phyloP scores from a whole-genome alignment of 768 basidiomycete genomes.

The Hericium coralloides region DNA sequence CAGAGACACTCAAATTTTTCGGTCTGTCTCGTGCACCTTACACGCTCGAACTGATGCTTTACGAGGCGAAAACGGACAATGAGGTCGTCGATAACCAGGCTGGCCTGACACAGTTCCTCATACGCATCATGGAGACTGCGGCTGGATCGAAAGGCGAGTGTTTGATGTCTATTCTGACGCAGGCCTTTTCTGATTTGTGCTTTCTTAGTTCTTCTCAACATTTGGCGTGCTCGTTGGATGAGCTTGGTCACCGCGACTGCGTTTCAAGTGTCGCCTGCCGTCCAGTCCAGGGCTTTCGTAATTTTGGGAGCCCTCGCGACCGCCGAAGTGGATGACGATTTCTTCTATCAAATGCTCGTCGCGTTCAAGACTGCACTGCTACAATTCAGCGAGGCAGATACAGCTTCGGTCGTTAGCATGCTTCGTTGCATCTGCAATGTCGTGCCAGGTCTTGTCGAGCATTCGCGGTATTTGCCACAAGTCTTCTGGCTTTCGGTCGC shows the following conservation, averaged over 20 bases:
- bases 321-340: slow-evolving; percentile 85
- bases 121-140: slow-evolving; percentile 52
- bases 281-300: slow-evolving; percentile 84
- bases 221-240: slow-evolving; percentile 94
- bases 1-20: slow-evolving; percentile 58
- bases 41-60: slow-evolving; percentile 58
- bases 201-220: slow-evolving; percentile 45
- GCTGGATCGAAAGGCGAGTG: slow-evolving; percentile 61
- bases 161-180: neutral
- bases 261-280: slow-evolving; percentile 80
- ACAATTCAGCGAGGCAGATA: slow-evolving; percentile 62
- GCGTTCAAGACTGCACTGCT: slow-evolving; percentile 68
- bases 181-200: slow-evolving; percentile 6
- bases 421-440: slow-evolving; percentile 76
- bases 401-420: slow-evolving; percentile 75
- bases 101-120: slow-evolving; percentile 51
- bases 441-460: slow-evolving; percentile 56
- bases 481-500: slow-evolving; percentile 88
- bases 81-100: slow-evolving; percentile 59
- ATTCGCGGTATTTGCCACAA: slow-evolving; percentile 63
- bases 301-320: slow-evolving; percentile 76
- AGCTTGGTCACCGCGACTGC: slow-evolving; percentile 79
- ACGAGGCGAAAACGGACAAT: slow-evolving; percentile 45
- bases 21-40: slow-evolving; percentile 57
- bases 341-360: slow-evolving; percentile 87